Evolutionary conservation across 129 eudicot species (phyloP).

Genomic region (Flaveria linearis): DNA sequence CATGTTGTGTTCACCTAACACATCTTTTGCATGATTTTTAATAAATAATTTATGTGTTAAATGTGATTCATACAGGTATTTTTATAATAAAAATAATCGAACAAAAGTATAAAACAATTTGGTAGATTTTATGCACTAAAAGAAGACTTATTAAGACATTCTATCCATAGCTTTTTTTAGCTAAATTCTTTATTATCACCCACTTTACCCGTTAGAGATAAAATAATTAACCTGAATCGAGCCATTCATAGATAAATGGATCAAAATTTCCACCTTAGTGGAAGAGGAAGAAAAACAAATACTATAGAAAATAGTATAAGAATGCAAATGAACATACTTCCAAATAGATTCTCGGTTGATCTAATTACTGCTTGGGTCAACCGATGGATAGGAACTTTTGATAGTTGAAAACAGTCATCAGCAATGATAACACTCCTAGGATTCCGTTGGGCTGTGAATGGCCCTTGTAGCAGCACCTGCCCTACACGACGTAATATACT

Average conservation of each 20-base stretch:
- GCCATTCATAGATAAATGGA: not conserved
- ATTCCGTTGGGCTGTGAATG: constrained; percentile 66
- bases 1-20: not conserved
- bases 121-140: not conserved
- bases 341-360: constrained; percentile 76
- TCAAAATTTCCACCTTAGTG: not conserved
- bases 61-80: not conserved
- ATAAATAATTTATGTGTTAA: not conserved
- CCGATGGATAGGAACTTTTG: constrained; percentile 51
- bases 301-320: constrained; percentile 9
- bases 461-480: constrained; percentile 80
- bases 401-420: constrained; percentile 75
- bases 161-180: not conserved
- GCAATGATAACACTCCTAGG: constrained; percentile 78
- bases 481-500: constrained; percentile 75
- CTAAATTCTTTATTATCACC: not conserved
- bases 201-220: not conserved
- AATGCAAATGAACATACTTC: constrained; percentile 58
- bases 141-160: not conserved
- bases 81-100: not conserved
- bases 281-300: not conserved
- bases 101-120: not conserved
- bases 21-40: not conserved
- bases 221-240: not conserved
- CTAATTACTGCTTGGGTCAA: constrained; percentile 59